Evolutionary conservation across 2,329 filamentous ascomycete species (phyloP), one percentile per base, ranked within the genome.

Genomic region (Trichoderma polysporum): DNA sequence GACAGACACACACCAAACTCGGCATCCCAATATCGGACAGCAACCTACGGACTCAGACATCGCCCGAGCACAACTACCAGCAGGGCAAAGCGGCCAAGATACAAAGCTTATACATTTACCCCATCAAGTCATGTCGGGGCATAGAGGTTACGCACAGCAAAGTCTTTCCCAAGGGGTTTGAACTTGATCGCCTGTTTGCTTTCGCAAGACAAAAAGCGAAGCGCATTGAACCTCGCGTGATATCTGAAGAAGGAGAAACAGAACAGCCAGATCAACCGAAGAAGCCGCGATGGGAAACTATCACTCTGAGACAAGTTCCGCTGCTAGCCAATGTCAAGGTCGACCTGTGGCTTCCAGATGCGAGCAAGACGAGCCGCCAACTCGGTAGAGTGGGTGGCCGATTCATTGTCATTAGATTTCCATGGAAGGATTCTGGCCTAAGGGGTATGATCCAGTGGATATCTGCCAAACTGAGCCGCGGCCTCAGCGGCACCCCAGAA

Each of bases 181-280:
- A 90, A 75, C 91, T 90, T 77, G 93, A 97, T 78, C 87, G 93
- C 6, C 86, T 94, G 71, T 97, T 93, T 80, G 90, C 88, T 56
- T 92, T 97, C 75, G 93, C 91, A 1, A 90, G 94, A 76, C 81
- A 70, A 49, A 71, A 68, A 66, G 64, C 58, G 35, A 66, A 27
- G 67, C 33, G 63, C 15, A 39, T 6, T 27, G 53, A 37, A 49
- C 35, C 57, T 19, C 39, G 35, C 73, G 74, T 77, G 35, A 78
- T 76, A 66, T 76, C 79, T 66, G 78, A 80, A 70, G 76, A 76
- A 63, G 74, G 77, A 56, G 83, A 82, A 15, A 13, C 45, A 2
- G 53, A 27, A 39, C n/a, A 56, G 19, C 25, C 50, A 22, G 10
- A 27, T 19, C 37, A 31, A 22, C 17, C 29, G 13, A 45, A 57